These are phyloP conservation scores for Leptographium radiaticola DNA, from an alignment of 2,329 filamentous ascomycete genomes.

Conservation along the genomic window DNA sequence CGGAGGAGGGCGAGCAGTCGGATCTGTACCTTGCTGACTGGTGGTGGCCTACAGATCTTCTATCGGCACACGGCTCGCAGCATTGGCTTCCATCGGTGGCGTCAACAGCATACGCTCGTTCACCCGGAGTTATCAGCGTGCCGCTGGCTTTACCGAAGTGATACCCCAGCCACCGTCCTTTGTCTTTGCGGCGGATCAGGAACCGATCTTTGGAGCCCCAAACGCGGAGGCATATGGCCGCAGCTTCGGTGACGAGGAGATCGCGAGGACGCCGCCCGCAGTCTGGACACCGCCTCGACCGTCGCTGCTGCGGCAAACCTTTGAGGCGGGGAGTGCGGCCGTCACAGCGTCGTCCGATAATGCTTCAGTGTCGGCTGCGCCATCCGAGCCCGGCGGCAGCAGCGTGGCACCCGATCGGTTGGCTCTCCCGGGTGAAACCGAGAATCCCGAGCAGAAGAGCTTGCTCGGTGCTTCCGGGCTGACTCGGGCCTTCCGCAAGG, in stretches of 20 bases:
- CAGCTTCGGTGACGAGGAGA: constrained; percentile 26
- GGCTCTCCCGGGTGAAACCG: neutral
- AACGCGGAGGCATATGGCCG: constrained; percentile 23
- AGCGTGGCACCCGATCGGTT: constrained; percentile 24
- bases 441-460: constrained; percentile 28
- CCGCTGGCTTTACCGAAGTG: constrained; percentile 77
- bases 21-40: neutral
- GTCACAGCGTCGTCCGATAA: constrained; percentile 6
- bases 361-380: neutral
- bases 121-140: constrained; percentile 81
- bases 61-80: constrained; percentile 40
- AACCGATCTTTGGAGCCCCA: constrained; percentile 22
- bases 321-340: constrained; percentile 24
- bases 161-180: constrained; percentile 69
- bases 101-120: constrained; percentile 93
- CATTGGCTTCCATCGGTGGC: constrained; percentile 62
- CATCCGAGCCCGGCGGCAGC: constrained; percentile 2
- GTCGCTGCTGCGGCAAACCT: constrained; percentile 39
- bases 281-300: constrained; percentile 1
- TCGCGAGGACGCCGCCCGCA: constrained; percentile 16
- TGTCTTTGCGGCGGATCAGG: constrained; percentile 46
- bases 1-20: neutral
- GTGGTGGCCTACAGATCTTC: constrained; percentile 21
- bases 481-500: constrained; percentile 18
- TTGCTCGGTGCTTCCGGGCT: constrained; percentile 23